A percentile compares a stretch with the other conserved stretches of the same genome.
phyloP scores from a whole-genome alignment of 2,329 filamentous ascomycete species.

The Ceratocystiopsis sp. region DNA sequence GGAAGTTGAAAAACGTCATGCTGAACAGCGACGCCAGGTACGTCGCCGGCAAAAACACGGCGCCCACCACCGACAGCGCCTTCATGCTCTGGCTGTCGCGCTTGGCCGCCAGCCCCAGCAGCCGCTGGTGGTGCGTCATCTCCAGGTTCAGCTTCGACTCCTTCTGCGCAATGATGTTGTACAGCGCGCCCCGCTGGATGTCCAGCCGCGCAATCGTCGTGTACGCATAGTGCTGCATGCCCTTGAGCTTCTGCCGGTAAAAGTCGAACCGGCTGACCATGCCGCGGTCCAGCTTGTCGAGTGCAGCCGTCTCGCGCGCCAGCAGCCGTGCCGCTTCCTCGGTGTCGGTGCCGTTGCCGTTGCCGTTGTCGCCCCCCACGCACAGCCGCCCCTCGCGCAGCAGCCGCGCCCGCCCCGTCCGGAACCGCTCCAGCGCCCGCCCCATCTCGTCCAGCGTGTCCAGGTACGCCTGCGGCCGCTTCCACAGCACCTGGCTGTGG shows the following conservation, averaged over 20 bases:
- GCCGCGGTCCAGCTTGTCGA: conserved; percentile 32
- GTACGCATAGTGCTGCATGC: conserved; percentile 45
- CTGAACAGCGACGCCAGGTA: conserved; percentile 46
- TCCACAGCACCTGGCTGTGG: conserved; percentile 21
- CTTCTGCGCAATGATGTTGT: conserved; percentile 49
- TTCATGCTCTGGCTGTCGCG: conserved; percentile 49
- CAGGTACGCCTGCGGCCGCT: conserved; percentile 38
- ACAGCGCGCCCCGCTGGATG: conserved; percentile 46
- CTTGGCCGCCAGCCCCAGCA: conserved; percentile 42
- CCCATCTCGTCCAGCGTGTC: conserved; percentile 10
- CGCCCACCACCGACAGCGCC: conserved; percentile 44
- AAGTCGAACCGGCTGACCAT: conserved; percentile 40
- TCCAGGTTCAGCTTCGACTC: conserved; percentile 47
- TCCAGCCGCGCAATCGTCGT: conserved; percentile 43
- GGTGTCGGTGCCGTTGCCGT: conserved; percentile 10
- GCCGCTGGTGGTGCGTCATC: conserved; percentile 42
- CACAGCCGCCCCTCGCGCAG: background rate
- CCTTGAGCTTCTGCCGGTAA: conserved; percentile 41
- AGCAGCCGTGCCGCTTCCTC: no score
- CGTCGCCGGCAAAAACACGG: conserved; percentile 45
- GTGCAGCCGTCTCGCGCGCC: conserved; percentile 7
- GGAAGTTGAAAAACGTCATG: conserved; percentile 52
- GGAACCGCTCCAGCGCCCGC: conserved; percentile 9
- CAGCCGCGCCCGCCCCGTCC: conserved; percentile 1
- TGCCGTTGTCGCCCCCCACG: conserved; percentile 1